Conservation (phyloP, 768 basidiomycete genomes). For the Pleurotus ostreatus region DNA sequence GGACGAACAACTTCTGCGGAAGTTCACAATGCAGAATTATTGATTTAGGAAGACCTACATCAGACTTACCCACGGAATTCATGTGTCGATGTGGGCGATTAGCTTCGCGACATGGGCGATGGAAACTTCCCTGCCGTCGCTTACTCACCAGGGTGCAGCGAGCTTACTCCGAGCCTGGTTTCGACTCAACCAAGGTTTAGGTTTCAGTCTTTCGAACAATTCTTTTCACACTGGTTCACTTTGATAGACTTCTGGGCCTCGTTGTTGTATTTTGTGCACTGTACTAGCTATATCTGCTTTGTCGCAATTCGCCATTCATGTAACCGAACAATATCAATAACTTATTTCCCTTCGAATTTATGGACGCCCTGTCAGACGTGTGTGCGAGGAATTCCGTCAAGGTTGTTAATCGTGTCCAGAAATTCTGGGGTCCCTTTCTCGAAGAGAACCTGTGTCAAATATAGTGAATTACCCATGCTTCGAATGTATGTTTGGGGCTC, state of each 20-base stretch:
- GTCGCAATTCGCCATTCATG: neutral
- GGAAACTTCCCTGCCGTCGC: neutral
- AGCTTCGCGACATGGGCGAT: neutral
- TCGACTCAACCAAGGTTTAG: neutral
- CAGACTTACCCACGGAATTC: constrained; percentile 4
- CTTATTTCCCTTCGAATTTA: constrained; percentile 4
- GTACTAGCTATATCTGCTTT: neutral
- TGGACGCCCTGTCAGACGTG: neutral
- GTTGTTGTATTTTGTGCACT: neutral
- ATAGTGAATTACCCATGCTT: neutral
- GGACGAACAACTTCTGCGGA: constrained; percentile 61
- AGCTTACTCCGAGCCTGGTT: constrained; percentile 4
- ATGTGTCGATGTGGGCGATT: neutral
- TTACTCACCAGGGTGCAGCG: neutral
- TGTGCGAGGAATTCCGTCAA: neutral
- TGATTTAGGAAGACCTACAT: neutral
- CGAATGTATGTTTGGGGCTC: neutral
- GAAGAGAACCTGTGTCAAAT: neutral
- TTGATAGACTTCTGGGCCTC: neutral
- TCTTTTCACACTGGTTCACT: constrained; percentile 1
- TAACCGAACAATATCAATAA: constrained; percentile 5
- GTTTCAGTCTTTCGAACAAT: neutral
- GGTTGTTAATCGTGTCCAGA: no score
- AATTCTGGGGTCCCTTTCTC: neutral
- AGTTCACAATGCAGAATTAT: constrained; percentile 37